A percentile compares a stretch with the other conserved stretches of the same genome.
Conservation (phyloP, 2,329 filamentous ascomycete genomes). For the Diaporthe sp. region DNA sequence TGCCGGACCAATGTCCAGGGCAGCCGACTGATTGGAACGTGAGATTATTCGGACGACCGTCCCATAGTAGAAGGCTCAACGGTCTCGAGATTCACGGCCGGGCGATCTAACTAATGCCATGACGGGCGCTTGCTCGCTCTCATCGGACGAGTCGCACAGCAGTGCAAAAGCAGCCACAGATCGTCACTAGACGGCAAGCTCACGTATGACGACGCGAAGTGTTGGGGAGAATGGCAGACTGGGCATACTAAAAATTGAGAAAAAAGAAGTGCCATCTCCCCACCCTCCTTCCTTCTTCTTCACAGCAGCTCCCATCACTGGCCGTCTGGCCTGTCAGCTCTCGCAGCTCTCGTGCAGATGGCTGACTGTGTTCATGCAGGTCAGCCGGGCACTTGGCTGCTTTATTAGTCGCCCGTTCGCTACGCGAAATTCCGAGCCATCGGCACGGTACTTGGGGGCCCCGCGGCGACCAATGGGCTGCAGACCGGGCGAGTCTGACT, state of each 20-base stretch:
- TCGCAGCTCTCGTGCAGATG: conserved; percentile 24
- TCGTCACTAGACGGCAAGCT: conserved; percentile 20
- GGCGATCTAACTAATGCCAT: conserved; percentile 1
- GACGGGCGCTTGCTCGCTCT: not conserved
- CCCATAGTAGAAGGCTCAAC: conserved; percentile 12
- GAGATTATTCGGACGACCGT: conserved; percentile 1
- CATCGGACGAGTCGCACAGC: conserved; percentile 26
- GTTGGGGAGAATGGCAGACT: conserved; percentile 10
- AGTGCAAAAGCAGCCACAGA: conserved; percentile 2
- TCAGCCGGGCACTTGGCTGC: conserved; percentile 19
- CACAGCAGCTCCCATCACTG: not conserved
- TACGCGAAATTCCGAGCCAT: conserved; percentile 23
- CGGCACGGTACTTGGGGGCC: conserved; percentile 14
- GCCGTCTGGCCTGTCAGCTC: conserved; percentile 12
- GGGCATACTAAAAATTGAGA: conserved; percentile 3
- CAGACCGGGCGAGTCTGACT: conserved; percentile 6
- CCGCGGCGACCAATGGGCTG: conserved; percentile 14
- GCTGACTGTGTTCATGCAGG: conserved; percentile 31
- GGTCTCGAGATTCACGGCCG: not conserved
- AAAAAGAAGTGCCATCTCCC: conserved; percentile 3
- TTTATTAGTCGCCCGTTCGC: conserved; percentile 18
- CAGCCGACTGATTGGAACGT: not conserved
- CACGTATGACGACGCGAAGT: conserved; percentile 19
- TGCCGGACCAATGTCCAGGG: conserved; percentile 8
- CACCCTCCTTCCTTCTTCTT: conserved; percentile 15